Conservation (phyloP, 495 filamentous ascomycete species). For the Aspergillus sclerotiicarbonarius region DNA sequence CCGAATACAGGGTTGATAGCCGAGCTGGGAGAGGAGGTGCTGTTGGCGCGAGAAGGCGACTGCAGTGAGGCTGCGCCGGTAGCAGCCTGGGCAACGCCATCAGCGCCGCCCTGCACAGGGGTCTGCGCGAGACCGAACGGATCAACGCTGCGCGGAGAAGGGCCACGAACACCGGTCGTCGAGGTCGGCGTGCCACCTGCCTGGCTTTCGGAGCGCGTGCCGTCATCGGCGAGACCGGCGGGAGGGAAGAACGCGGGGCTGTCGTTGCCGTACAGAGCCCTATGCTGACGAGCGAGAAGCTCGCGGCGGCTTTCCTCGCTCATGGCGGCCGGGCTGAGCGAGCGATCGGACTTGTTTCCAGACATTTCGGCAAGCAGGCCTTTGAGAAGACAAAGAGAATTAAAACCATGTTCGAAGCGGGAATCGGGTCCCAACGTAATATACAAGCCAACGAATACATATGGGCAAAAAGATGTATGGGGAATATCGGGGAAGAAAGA, state of each 20-base stretch:
- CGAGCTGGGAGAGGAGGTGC: constrained; percentile 71
- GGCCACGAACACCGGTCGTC: constrained; percentile 49
- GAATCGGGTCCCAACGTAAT: constrained; percentile 42
- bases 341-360: constrained; percentile 82
- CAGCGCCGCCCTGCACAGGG: constrained; percentile 35
- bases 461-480: constrained; percentile 31
- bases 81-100: constrained; percentile 38
- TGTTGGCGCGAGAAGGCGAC: constrained; percentile 77
- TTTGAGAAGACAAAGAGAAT: constrained; percentile 50
- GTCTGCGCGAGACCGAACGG: constrained; percentile 54
- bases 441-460: constrained; percentile 49
- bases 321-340: constrained; percentile 86
- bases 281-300: constrained; percentile 91
- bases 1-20: constrained; percentile 61
- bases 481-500: constrained; percentile 36
- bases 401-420: constrained; percentile 46
- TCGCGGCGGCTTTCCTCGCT: constrained; percentile 96
- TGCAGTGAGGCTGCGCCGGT: constrained; percentile 47
- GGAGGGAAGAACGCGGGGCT: constrained; percentile 58
- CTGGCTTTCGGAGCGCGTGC: constrained; percentile 57
- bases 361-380: constrained; percentile 81
- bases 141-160: constrained; percentile 64
- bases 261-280: constrained; percentile 82
- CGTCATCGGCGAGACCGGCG: constrained; percentile 62
- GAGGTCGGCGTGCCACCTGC: constrained; percentile 55